These are phyloP conservation scores for sweet orange (Citrus sinensis) DNA, from an alignment of 345 rosid genomes.

Conservation along the genomic window DNA sequence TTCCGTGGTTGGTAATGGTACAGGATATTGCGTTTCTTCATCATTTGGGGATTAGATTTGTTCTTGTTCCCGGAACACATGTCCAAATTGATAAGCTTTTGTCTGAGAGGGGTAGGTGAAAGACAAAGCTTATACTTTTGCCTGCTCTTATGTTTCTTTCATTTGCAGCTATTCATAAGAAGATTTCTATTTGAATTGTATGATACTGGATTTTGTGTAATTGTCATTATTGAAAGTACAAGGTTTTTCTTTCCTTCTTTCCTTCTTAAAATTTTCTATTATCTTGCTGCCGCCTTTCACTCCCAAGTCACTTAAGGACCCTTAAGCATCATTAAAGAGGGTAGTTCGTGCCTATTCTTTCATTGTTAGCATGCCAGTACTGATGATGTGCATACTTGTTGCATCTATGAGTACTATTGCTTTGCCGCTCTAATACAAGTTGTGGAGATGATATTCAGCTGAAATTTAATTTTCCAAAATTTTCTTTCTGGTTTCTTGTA, in stretches of 20 bases:
- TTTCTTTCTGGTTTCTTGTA: neutral
- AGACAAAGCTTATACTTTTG: neutral
- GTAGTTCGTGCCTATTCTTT: neutral
- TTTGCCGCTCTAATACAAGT: neutral
- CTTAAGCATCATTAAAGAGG: neutral
- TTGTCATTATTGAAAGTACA: neutral
- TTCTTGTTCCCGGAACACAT: constrained; percentile 86
- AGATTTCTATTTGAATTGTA: neutral
- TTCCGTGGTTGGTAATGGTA: constrained; percentile 7
- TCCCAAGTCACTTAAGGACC: neutral
- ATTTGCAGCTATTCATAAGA: neutral
- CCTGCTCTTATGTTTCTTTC: neutral
- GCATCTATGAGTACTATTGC: neutral
- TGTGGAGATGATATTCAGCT: neutral
- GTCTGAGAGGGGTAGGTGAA: constrained; percentile 67
- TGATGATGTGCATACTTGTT: neutral
- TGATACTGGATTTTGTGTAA: neutral
- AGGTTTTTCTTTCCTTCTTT: neutral
- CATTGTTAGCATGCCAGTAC: neutral
- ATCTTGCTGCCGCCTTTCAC: neutral
- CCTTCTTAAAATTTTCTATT: neutral
- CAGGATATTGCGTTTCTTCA: constrained; percentile 96
- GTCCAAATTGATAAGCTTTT: constrained; percentile 82
- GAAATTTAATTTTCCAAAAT: neutral
- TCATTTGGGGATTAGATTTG: constrained; percentile 78